Base-by-base conservation (phyloP, 2,329 filamentous ascomycete genomes). In the Ustilaginoidea virens region DNA sequence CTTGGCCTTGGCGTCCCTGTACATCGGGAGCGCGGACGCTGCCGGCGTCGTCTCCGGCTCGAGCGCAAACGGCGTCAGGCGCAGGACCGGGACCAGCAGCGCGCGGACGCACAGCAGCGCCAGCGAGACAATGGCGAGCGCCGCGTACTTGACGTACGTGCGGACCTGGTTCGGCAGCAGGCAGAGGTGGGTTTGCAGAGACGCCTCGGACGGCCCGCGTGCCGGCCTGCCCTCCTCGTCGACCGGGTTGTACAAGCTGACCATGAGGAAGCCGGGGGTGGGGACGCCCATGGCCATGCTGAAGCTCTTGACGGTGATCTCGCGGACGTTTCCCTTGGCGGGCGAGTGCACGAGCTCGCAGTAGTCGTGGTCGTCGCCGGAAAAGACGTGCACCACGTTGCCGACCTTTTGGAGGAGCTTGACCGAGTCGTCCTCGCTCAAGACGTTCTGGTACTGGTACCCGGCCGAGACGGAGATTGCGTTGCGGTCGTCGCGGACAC, bases 281-380 rank as follows among this genome's bases (percentile, higher is more conserved):
- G 81, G 69, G 1, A 98, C 80, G 7, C 90, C 86, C 90, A 96
- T 96, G 12, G 83, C 85, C 83, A 87, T 93, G 45, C 77, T 92
- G 40, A 92, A 73, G 45, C 79, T 86, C 58, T 98, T 98, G 42
- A 96, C 85, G 0, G 90, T 98, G 38, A 94, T 92, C 50, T 98
- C 90, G 27, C 61, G 63, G 18, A 77, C 69, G 16, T 64, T 68
- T 19, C 64, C 66, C 37, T 74, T 74, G 34, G 75, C 71, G 12
- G 70, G 64, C 3, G 74, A 71, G 51, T 98, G 90, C 1, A 75
- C 65, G 5, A 96, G 58, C 45, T 93, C 86, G 55, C 90, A 98
- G 56, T 96, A 94, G 56, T 98, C 90, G 56, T 98, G 90, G 47
- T 98, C 90, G 43, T 98, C 90, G 8, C 90, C 90, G 0, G 85